These are phyloP conservation scores for Fusarium equiseti DNA, from an alignment of 2,329 filamentous ascomycete genomes.

Conservation along the genomic window DNA sequence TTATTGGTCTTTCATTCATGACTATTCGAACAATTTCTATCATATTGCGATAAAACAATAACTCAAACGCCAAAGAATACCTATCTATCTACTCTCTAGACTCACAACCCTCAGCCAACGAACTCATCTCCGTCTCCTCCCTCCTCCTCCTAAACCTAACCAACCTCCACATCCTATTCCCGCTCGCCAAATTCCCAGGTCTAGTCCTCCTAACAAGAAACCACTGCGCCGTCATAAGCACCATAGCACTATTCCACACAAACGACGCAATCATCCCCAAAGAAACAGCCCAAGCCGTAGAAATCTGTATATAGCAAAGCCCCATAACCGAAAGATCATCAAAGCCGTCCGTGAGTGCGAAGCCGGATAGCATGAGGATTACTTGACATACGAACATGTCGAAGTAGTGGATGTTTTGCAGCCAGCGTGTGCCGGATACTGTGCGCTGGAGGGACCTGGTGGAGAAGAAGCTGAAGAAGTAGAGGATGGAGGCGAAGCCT, in stretches of 20 bases:
- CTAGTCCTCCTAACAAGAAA: conserved; percentile 17
- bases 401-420: conserved; percentile 12
- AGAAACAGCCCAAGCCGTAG: conserved; percentile 10
- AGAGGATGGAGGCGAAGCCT: background rate
- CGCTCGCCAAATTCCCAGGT: background rate
- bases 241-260: conserved; percentile 24
- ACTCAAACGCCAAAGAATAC: background rate
- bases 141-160: background rate
- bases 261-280: conserved; percentile 19
- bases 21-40: rapidly evolving
- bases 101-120: conserved; percentile 6
- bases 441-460: background rate
- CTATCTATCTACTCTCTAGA: background rate
- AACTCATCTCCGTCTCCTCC: conserved; percentile 1
- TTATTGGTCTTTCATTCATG: background rate
- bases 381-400: conserved; percentile 28
- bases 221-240: conserved; percentile 23
- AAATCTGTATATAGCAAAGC: conserved; percentile 15
- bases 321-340: conserved; percentile 13
- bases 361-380: conserved; percentile 18
- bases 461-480: conserved; percentile 21
- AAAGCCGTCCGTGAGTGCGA: conserved; percentile 7
- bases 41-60: rapidly evolving
- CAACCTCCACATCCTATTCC: conserved; percentile 17
- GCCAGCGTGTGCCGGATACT: background rate